Evolutionary conservation across 441 rosid species (phyloP).

Genomic region (Syzygium malaccense): DNA sequence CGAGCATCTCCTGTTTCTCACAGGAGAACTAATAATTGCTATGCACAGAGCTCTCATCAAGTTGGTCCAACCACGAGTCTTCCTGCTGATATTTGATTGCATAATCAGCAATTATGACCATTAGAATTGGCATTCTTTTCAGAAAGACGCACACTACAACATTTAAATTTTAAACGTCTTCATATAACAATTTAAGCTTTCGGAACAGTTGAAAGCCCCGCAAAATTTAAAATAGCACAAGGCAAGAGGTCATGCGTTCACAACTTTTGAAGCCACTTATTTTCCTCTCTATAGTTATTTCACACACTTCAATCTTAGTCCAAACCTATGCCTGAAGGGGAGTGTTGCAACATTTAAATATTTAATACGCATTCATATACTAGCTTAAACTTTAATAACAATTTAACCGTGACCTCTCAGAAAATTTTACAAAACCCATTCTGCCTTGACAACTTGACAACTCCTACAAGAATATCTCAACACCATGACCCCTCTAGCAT

Average conservation of each 20-base stretch:
- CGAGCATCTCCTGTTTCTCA: neutral
- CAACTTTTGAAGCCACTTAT: no score
- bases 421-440: neutral
- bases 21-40: neutral
- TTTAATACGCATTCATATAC: neutral
- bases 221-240: neutral
- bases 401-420: neutral
- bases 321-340: no score
- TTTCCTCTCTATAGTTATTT: no score
- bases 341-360: neutral
- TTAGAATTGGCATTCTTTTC: neutral
- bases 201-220: neutral
- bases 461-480: neutral
- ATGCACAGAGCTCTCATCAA: neutral
- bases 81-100: neutral
- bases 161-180: neutral
- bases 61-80: neutral
- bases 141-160: neutral
- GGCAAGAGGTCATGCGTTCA: neutral
- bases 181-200: neutral
- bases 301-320: no score
- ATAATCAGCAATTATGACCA: neutral
- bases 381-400: neutral
- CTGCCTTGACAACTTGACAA: neutral
- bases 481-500: neutral